phyloP scores from a whole-genome alignment of 805 yeast species.

The Cyberlindnera veronae region DNA sequence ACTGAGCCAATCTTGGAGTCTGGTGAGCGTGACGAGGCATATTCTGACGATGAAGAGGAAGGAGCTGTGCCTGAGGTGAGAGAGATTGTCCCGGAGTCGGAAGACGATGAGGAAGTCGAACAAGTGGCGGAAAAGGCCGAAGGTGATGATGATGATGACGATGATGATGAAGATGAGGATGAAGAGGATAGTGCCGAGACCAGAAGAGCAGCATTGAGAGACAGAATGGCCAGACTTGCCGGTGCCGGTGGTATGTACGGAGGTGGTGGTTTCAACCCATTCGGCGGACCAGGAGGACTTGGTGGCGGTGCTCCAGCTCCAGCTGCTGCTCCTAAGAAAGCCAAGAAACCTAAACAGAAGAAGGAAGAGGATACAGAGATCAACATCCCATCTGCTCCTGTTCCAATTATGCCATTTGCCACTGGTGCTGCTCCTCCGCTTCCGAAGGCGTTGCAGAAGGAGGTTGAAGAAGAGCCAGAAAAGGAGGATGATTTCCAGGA shows the following conservation, averaged over 20 bases:
- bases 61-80: constrained; percentile 14
- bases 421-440: constrained; percentile 25
- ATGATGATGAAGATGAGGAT: constrained; percentile 48
- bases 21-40: constrained; percentile 32
- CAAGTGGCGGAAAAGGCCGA: constrained; percentile 28
- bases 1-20: constrained; percentile 15
- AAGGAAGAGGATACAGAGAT: constrained; percentile 19
- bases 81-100: constrained; percentile 2
- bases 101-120: constrained; percentile 28
- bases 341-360: constrained; percentile 24
- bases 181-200: constrained; percentile 76
- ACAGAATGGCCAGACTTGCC: constrained; percentile 93
- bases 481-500: constrained; percentile 13
- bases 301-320: constrained; percentile 31
- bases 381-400: constrained; percentile 33
- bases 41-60: constrained; percentile 32
- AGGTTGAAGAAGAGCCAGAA: constrained; percentile 12
- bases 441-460: constrained; percentile 20
- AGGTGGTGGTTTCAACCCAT: constrained; percentile 40
- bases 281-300: constrained; percentile 39
- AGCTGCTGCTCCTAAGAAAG: constrained; percentile 25
- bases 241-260: constrained; percentile 64
- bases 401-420: constrained; percentile 55
- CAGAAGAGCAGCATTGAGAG: constrained; percentile 73
- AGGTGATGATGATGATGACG: constrained; percentile 45